These are phyloP conservation scores for Kluyveromyces marxianus DNA, from an alignment of 1,139 yeast genomes.

Conservation along the genomic window DNA sequence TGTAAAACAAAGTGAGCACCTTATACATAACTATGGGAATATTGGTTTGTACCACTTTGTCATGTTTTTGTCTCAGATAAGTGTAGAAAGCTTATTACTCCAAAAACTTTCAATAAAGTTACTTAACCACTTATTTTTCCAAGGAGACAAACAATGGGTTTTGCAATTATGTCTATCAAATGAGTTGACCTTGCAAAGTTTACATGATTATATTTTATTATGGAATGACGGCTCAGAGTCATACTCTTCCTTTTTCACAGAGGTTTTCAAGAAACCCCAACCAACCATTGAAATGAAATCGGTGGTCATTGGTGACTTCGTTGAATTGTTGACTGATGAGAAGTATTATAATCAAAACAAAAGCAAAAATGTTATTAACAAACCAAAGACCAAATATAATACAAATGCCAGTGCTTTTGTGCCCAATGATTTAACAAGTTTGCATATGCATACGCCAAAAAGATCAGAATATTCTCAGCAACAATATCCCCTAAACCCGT, in stretches of 20 bases:
- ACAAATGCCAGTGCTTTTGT: slow-evolving; percentile 11
- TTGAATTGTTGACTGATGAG: not conserved
- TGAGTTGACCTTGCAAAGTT: slow-evolving; percentile 19
- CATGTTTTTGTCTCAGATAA: slow-evolving; percentile 28
- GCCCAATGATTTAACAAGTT: slow-evolving; percentile 4
- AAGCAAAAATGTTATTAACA: not conserved
- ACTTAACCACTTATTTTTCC: slow-evolving; percentile 31
- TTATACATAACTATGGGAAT: slow-evolving; percentile 32
- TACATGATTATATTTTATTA: slow-evolving; percentile 24
- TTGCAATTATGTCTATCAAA: slow-evolving; percentile 20
- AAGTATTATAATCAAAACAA: not conserved
- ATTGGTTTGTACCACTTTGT: slow-evolving; percentile 35
- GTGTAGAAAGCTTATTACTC: slow-evolving; percentile 25
- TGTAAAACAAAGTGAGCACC: slow-evolving; percentile 15
- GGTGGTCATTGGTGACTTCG: slow-evolving; percentile 10
- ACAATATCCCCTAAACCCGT: not conserved
- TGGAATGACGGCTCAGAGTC: slow-evolving; percentile 32
- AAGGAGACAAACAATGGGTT: slow-evolving; percentile 13
- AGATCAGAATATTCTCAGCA: not conserved
- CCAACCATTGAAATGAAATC: slow-evolving; percentile 13
- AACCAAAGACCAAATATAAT: slow-evolving; percentile 7
- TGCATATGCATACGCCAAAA: slow-evolving; percentile 1
- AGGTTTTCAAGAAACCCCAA: slow-evolving; percentile 14
- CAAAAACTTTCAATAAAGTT: slow-evolving; percentile 30
- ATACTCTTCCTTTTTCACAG: slow-evolving; percentile 18